Base-by-base conservation (phyloP, 2,329 filamentous ascomycete species). In the Ploettnerulaceae sp. region DNA sequence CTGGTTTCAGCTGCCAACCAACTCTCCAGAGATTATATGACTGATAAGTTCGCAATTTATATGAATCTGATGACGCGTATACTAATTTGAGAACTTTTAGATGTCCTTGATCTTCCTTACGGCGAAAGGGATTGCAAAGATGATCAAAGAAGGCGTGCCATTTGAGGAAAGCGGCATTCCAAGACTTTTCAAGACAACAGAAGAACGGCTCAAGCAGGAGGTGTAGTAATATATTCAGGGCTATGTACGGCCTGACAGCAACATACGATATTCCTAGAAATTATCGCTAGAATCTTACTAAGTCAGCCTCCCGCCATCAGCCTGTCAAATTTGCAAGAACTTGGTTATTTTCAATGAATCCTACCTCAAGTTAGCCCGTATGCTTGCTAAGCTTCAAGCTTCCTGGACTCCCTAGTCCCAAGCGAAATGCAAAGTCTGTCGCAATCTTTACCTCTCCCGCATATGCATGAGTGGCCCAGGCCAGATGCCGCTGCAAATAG, bases 71-170 rank as follows among this genome's bases (percentile, higher is more conserved):
- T 9, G 11, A 17, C 20, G 17, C 33, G 11, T 36, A 20, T n/a
- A 22, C 40, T 35, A 24, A 35, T n/a, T 73, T 49, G 70, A 68
- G 25, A 72, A 73, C 0, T 69, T 73, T 39, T 74, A 73, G 1
- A 77, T 77, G 72, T 65, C 70, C 0, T 51, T 71, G 17, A 67
- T 73, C 8, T 70, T 69, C 12, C 60, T 71, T 0, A 57, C 65
- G 5, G 65, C 64, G 4, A 68, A 69, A 48, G 70, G 64, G 0
- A 44, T 75, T 9, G 67, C 65, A 0, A 52, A 59, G 20, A 73
- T 75, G 70, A 52, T 72, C 9, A 18, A 24, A 5, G 50, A 63
- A 2, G 61, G 53, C 2, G 28, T 35, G 1, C 36, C 49, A 0
- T 71, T 68, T 43, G 60, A 64, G 35, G 53, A 65, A 11, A 66